phyloP scores from a whole-genome alignment of 2,329 filamentous ascomycete genomes.

The Hymenotorrendiella dingleyae region DNA sequence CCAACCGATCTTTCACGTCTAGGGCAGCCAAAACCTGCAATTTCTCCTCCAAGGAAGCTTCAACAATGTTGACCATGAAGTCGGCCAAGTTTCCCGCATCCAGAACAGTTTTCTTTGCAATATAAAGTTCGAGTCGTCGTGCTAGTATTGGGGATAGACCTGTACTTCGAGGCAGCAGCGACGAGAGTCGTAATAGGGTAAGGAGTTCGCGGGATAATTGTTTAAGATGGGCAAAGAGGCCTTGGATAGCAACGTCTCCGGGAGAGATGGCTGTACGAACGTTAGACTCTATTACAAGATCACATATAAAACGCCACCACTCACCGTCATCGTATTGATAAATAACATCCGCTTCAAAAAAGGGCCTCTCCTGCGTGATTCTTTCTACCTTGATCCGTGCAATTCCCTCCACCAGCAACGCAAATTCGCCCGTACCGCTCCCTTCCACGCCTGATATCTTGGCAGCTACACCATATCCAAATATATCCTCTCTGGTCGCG shows the following conservation, averaged over 20 bases:
- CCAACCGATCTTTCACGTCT: conserved; percentile 70
- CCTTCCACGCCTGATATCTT: conserved; percentile 76
- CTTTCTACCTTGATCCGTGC: conserved; percentile 70
- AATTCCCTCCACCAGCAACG: conserved; percentile 79
- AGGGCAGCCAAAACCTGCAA: conserved; percentile 77
- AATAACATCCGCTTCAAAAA: conserved; percentile 76
- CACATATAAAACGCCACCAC: too few relatives aligned
- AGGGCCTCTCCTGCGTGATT: conserved; percentile 71
- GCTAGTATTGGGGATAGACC: conserved; percentile 78
- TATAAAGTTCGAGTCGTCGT: conserved; percentile 79
- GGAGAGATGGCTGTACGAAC: conserved; percentile 25
- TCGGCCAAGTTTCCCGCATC: conserved; percentile 86
- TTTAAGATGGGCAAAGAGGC: conserved; percentile 75
- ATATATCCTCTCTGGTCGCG: conserved; percentile 67
- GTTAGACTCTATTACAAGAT: conserved; percentile 17
- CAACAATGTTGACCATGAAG: conserved; percentile 92
- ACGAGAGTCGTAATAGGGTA: conserved; percentile 75
- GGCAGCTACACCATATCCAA: conserved; percentile 73
- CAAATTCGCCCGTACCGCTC: conserved; percentile 68
- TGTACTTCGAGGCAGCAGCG: conserved; percentile 68
- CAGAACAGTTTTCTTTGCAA: conserved; percentile 70
- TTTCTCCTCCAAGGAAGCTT: conserved; percentile 86
- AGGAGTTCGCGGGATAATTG: conserved; percentile 80
- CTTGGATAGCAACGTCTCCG: conserved; percentile 59
- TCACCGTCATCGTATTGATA: conserved; percentile 65